These are phyloP conservation scores for Quercus robur DNA, from an alignment of 306 rosid species.

Conservation along the genomic window DNA sequence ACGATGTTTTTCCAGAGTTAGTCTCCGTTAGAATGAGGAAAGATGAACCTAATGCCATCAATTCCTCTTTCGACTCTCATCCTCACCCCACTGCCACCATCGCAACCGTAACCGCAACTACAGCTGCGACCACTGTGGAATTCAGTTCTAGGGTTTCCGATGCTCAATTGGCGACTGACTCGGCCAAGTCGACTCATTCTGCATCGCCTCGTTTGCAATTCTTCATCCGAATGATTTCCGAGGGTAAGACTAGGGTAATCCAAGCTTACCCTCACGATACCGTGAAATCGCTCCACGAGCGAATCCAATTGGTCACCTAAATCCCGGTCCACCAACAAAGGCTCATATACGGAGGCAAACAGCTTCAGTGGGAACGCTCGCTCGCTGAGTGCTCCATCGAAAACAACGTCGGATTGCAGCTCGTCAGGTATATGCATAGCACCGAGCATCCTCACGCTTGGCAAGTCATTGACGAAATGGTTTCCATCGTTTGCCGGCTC, in stretches of 20 bases:
- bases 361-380: conserved; percentile 55
- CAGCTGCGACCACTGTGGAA: background rate
- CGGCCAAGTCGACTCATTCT: conserved; percentile 21
- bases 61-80: conserved; percentile 25
- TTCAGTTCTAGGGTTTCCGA: conserved; percentile 37
- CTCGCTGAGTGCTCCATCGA: conserved; percentile 56
- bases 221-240: conserved; percentile 56
- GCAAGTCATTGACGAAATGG: conserved; percentile 40
- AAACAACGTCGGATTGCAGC: conserved; percentile 56
- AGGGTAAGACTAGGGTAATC: conserved; percentile 48
- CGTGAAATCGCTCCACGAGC: conserved; percentile 44
- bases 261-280: conserved; percentile 42
- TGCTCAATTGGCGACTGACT: conserved; percentile 21
- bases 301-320: conserved; percentile 32
- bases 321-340: conserved; percentile 55
- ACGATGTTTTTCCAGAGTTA: too few species aligned
- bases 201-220: conserved; percentile 41
- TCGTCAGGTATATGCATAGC: conserved; percentile 61
- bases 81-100: background rate
- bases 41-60: conserved; percentile 47
- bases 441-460: conserved; percentile 45
- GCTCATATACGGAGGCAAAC: conserved; percentile 55
- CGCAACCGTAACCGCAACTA: background rate
- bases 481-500: conserved; percentile 34
- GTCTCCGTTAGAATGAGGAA: conserved; percentile 40